Evolutionary conservation across 2,329 filamentous ascomycete species (phyloP), one percentile per base, ranked within the genome.

Genomic region (Fusarium decemcellulare): DNA sequence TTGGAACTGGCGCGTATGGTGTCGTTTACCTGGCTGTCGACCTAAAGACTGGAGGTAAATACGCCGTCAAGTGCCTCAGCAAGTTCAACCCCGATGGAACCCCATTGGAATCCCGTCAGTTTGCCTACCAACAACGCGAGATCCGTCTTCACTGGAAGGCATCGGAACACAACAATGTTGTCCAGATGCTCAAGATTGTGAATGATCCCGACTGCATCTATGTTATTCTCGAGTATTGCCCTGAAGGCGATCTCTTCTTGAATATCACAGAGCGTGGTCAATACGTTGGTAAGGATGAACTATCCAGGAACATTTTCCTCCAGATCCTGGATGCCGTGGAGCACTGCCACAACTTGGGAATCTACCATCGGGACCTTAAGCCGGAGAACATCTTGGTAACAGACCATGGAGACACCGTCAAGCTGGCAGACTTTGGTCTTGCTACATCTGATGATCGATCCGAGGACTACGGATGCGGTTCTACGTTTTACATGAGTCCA

Each of bases 401-500:
- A 75, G 92, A 97, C 83, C 86, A 91, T 70, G 95, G 95, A 71
- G 90, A 92, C 82, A 96, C 94, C 37, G 93, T 97, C 77, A 97
- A 98, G 84, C 88, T 99, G 71, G 96, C 95, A 72, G 96, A 99
- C 82, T 99, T 99, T 86, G 96, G 96, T 78, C 89, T 99, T 59
- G 96, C 96, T 63, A 98, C 94, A 27, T 91, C 90, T 62, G 93
- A 95, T 71, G 87, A 90, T 71, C 86, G 91, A 72, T 97, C 95
- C 70, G 92, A 94, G 74, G 96, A 99, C 80, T 98, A 97, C 81
- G 96, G 96, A 76, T 99, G 96, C 80, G 96, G 96, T 69, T 98
- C 96, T 34, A 98, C 95, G 14, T 98, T 98, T 77, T 99, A 99
- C 84, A 99, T 98, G 96, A 97, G 94, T 78, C 96, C 96, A 89